Evolutionary conservation across 2,329 filamentous ascomycete species (phyloP), one percentile per base, ranked within the genome.

Genomic region (Pezicula radicicola): DNA sequence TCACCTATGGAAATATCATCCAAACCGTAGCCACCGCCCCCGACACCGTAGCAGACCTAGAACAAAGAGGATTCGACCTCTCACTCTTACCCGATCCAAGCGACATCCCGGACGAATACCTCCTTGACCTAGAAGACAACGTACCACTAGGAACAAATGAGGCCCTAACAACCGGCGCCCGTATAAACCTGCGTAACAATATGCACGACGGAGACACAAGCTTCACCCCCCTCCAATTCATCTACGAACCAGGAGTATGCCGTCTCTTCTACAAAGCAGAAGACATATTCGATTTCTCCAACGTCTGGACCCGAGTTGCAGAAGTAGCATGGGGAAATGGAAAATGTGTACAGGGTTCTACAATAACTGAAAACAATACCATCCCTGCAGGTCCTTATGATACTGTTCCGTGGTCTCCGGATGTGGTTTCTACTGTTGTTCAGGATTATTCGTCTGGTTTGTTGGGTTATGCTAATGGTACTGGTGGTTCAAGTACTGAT

Each of bases 241-340:
- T 77, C 4, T 83, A 84, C 55, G 76, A 84, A 55, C 75, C 80
- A 0, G 79, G 82, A 1, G 77, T 81, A 57, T 86, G 82, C 57
- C 71, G 80, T 2, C 63, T 85, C 9, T 85, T 76, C 61, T 84
- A 78, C 53, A 80, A 81, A 8, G 62, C 71, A 15, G 66, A 71
- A 2, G 82, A 80, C 63, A 62, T 79, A 21, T 63, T 72, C 6
- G 72, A 80, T 48, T 71, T 77, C 7, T 69, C 68, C 2, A 68
- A 65, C 33, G 60, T 80, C 27, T 85, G 83, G 82, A 66, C 63
- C 16, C 68, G 66, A 35, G 72, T 70, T 19, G 63, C 64, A 1
- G 63, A 67, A 4, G 63, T 45, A 10, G 45, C 49, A 4, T 58
- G 55, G 55, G 28, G 28, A 8, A 30, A 30, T 30, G 28, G 28